Conservation (phyloP, 441 rosid genomes). For the Croton laevigatus region DNA sequence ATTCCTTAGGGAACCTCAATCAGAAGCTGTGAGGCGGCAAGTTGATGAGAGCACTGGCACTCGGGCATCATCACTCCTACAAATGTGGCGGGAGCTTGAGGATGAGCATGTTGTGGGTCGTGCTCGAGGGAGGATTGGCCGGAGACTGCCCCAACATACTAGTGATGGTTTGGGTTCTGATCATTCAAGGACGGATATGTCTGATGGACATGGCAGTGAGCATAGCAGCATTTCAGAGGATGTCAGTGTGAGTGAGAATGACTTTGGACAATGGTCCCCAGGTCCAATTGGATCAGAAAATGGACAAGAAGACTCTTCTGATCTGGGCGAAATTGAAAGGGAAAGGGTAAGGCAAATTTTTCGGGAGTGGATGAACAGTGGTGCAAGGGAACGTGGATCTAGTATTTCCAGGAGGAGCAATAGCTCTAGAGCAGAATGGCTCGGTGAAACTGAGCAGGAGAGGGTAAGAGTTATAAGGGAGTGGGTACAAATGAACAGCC, state of each 20-base stretch:
- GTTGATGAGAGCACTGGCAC: slow-evolving; percentile 54
- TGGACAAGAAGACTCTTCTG: slow-evolving; percentile 57
- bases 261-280: slow-evolving; percentile 52
- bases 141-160: slow-evolving; percentile 42
- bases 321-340: slow-evolving; percentile 70
- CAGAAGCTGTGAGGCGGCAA: slow-evolving; percentile 43
- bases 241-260: slow-evolving; percentile 46
- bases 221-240: slow-evolving; percentile 39
- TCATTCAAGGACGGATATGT: slow-evolving; percentile 32
- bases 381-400: slow-evolving; percentile 50
- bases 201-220: slow-evolving; percentile 38
- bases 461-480: slow-evolving; percentile 84
- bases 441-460: slow-evolving; percentile 88
- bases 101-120: slow-evolving; percentile 71
- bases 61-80: slow-evolving; percentile 72
- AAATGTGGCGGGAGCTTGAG: slow-evolving; percentile 90
- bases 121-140: slow-evolving; percentile 46
- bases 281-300: slow-evolving; percentile 44
- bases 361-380: slow-evolving; percentile 72
- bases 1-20: slow-evolving; percentile 61
- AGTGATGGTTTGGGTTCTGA: slow-evolving; percentile 37
- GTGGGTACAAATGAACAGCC: slow-evolving; percentile 74
- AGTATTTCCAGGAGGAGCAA: slow-evolving; percentile 40
- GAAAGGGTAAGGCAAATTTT: slow-evolving; percentile 83
- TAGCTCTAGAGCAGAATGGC: slow-evolving; percentile 63